Evolutionary conservation across 1,284 basidiomycete species (phyloP).

Genomic region (Inonotus obliquus): DNA sequence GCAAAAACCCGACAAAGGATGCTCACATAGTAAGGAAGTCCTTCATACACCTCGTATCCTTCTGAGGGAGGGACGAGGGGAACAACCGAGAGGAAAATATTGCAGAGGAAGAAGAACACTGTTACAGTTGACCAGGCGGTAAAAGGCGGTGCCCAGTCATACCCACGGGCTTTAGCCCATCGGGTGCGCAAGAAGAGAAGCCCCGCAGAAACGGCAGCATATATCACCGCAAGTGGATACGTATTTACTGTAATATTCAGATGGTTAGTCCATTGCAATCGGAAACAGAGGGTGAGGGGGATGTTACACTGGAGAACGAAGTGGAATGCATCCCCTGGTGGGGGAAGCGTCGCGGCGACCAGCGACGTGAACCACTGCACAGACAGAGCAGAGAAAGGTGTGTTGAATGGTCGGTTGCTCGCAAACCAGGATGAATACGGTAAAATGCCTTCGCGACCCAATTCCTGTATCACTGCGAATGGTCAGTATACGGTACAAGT

Average conservation of each 20-base stretch:
- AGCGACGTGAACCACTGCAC: slow-evolving; percentile 54
- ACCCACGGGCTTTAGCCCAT: slow-evolving; percentile 25
- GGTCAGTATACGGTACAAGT: neutral
- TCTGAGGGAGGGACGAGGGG: slow-evolving; percentile 57
- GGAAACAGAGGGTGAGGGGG: slow-evolving; percentile 29
- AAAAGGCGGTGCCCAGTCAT: slow-evolving; percentile 62
- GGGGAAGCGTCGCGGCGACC: slow-evolving; percentile 43
- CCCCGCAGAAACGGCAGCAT: slow-evolving; percentile 55
- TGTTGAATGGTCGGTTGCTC: slow-evolving; percentile 57
- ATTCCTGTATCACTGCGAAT: slow-evolving; percentile 57
- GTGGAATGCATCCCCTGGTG: slow-evolving; percentile 63
- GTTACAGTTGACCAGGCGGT: slow-evolving; percentile 44
- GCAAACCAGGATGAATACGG: slow-evolving; percentile 59
- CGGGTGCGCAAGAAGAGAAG: slow-evolving; percentile 52
- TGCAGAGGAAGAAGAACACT: slow-evolving; percentile 54
- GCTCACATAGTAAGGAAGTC: slow-evolving; percentile 63
- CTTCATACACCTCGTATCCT: slow-evolving; percentile 47
- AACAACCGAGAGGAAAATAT: slow-evolving; percentile 53
- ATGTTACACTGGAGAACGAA: slow-evolving; percentile 47
- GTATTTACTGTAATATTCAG: slow-evolving; percentile 41
- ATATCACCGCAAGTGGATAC: slow-evolving; percentile 51
- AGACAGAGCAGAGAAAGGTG: slow-evolving; percentile 54
- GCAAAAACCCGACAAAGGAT: neutral
- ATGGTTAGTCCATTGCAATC: neutral
- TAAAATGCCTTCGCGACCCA: slow-evolving; percentile 61